A percentile compares a stretch with the other conserved stretches of the same genome.
These are phyloP conservation scores for Paramarasmius palmivorus DNA, from an alignment of 1,284 basidiomycete genomes.

Conservation along the genomic window DNA sequence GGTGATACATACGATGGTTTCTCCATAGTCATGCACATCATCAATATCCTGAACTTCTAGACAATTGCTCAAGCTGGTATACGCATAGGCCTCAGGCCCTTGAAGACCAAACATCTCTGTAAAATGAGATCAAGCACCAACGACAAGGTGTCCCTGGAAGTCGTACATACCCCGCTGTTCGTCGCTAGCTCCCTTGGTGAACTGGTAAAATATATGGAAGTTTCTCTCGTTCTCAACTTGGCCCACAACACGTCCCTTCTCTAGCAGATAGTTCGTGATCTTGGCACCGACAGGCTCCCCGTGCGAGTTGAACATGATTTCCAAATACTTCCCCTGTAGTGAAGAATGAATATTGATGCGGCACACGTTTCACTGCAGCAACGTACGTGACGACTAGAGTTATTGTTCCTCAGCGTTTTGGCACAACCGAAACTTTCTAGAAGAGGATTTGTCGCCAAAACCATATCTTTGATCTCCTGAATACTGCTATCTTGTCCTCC, in stretches of 20 bases:
- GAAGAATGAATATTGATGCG: constrained; percentile 8
- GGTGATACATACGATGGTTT: constrained; percentile 72
- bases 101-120: constrained; percentile 95
- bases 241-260: constrained; percentile 96
- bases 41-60: constrained; percentile 91
- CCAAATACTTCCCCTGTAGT: constrained; percentile 92
- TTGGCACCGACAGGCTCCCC: constrained; percentile 97
- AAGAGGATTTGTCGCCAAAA: constrained; percentile 97
- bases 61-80: constrained; percentile 91
- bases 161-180: constrained; percentile 75
- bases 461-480: constrained; percentile 99
- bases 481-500: constrained; percentile 85
- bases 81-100: constrained; percentile 94
- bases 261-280: constrained; percentile 97
- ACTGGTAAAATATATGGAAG: constrained; percentile 99
- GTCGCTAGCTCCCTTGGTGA: constrained; percentile 92
- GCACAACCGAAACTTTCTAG: constrained; percentile 99
- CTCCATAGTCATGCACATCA: constrained; percentile 84
- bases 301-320: constrained; percentile 96
- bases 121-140: constrained; percentile 14
- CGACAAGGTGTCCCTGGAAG: constrained; percentile 5
- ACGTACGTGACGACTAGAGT: constrained; percentile 95
- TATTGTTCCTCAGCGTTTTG: constrained; percentile 98
- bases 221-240: constrained; percentile 97
- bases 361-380: neutral